These are phyloP conservation scores for Penicillium mononematosum DNA, from an alignment of 495 filamentous ascomycete genomes.

Conservation along the genomic window DNA sequence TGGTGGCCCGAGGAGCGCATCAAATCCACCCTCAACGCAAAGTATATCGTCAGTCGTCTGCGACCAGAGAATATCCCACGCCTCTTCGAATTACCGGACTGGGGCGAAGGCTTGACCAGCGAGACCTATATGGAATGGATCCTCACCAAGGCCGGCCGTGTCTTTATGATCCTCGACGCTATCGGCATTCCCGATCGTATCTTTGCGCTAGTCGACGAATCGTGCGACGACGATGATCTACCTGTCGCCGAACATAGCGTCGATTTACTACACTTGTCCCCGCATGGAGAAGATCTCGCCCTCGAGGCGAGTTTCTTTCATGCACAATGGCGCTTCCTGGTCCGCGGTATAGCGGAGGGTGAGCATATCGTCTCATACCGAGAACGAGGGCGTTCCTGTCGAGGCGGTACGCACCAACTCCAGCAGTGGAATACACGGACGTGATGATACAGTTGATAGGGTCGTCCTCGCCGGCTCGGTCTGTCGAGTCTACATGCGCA, in stretches of 20 bases:
- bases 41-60: constrained; percentile 67
- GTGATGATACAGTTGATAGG: constrained; percentile 60
- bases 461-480: constrained; percentile 54
- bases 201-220: constrained; percentile 80
- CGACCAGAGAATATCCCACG: constrained; percentile 61
- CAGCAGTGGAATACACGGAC: constrained; percentile 44
- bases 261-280: constrained; percentile 62
- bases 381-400: constrained; percentile 77
- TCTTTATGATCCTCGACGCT: constrained; percentile 81
- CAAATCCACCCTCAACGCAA: constrained; percentile 65
- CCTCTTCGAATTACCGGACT: constrained; percentile 68
- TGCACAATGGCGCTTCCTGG: constrained; percentile 77
- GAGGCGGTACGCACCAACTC: constrained; percentile 61
- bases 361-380: constrained; percentile 69
- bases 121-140: constrained; percentile 95
- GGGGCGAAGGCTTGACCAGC: constrained; percentile 86
- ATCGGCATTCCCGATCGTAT: constrained; percentile 81
- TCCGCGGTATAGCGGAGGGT: constrained; percentile 68
- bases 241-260: constrained; percentile 74
- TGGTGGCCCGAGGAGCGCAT: constrained; percentile 85
- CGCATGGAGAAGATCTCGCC: constrained; percentile 52
- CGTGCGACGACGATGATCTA: constrained; percentile 85
- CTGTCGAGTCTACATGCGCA: constrained; percentile 62
- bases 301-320: constrained; percentile 74
- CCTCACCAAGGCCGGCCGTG: constrained; percentile 67